Conservation (phyloP, 169 alveolate species). For the Amoebophrya sp. region DNA sequence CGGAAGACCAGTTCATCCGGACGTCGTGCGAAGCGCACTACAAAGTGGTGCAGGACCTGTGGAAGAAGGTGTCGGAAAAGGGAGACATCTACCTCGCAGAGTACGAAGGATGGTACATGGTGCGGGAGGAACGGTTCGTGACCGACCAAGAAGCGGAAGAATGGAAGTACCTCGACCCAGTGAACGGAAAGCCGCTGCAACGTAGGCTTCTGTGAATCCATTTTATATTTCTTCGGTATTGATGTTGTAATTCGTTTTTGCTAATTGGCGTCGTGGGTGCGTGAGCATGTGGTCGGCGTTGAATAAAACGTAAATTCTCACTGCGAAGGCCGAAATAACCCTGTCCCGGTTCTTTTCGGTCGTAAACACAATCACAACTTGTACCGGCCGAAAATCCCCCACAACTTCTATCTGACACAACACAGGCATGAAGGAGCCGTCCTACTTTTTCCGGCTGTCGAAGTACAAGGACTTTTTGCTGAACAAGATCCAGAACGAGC, state of each 20-base stretch:
- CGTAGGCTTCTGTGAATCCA: constrained; percentile 4
- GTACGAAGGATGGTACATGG: constrained; percentile 76
- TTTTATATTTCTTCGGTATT: too few relatives aligned
- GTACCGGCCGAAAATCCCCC: too few relatives aligned
- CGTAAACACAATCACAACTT: too few relatives aligned
- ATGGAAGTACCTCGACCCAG: constrained; percentile 59
- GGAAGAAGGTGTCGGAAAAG: constrained; percentile 48
- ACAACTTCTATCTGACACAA: too few relatives aligned
- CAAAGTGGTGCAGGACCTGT: constrained; percentile 48
- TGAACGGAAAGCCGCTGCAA: not conserved
- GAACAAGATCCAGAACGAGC: constrained; percentile 35
- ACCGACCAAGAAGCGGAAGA: constrained; percentile 69
- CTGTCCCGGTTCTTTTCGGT: too few relatives aligned
- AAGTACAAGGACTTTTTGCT: constrained; percentile 57
- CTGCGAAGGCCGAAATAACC: too few relatives aligned
- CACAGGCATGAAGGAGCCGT: constrained; percentile 58
- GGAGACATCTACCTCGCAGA: constrained; percentile 42
- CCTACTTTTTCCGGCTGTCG: constrained; percentile 73
- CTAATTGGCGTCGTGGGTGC: not conserved
- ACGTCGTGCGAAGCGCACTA: constrained; percentile 60
- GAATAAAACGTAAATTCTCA: not conserved
- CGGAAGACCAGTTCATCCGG: constrained; percentile 53
- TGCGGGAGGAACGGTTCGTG: constrained; percentile 70
- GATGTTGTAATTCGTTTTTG: not conserved
- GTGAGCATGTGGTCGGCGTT: not conserved